Percentiles rank a stretch among this genome's conserved stretches.
phyloP scores from a whole-genome alignment of 1,139 yeast species.

The Saccharomyces hybrid region DNA sequence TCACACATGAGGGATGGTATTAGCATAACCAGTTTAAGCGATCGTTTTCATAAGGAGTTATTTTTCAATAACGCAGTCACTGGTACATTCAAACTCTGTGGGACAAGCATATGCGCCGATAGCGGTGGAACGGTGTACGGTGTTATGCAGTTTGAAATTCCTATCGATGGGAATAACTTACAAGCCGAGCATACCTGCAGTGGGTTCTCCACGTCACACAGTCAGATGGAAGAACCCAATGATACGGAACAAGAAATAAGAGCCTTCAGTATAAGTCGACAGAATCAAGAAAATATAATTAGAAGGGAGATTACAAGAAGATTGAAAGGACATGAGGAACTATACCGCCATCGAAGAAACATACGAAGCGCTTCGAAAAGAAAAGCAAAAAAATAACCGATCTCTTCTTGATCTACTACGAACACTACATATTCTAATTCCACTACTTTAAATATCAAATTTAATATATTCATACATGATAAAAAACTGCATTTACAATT shows the following conservation, averaged over 20 bases:
- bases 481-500: neutral
- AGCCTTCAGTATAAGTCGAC: neutral
- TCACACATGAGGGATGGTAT: neutral
- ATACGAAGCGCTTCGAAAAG: neutral
- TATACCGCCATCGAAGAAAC: no score
- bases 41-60: neutral
- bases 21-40: neutral
- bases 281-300: neutral
- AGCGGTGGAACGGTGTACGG: neutral
- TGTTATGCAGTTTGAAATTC: neutral
- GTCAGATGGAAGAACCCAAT: neutral
- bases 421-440: neutral
- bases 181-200: neutral
- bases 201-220: neutral
- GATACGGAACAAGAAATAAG: neutral
- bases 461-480: neutral
- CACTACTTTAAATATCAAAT: neutral
- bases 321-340: neutral
- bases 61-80: neutral
- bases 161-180: neutral
- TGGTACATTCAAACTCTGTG: neutral
- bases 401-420: no score
- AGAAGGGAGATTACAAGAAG: neutral
- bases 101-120: neutral
- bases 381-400: no score